Evolutionary conservation across 176 grass and related monocot genomes (phyloP).

Genomic region (Musa beccarii): DNA sequence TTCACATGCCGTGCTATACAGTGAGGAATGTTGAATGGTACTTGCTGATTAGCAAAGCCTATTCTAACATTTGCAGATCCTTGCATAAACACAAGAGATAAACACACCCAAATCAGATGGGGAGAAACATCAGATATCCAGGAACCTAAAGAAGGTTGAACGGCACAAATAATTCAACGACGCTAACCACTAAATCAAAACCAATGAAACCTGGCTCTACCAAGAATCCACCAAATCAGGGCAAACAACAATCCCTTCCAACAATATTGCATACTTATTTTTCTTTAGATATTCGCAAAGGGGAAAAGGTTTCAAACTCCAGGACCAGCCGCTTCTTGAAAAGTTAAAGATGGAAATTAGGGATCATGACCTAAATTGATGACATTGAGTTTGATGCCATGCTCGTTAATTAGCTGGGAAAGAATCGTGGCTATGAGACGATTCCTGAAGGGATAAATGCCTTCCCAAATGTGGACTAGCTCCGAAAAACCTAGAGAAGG

Average conservation of each 20-base stretch:
- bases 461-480: too few relatives aligned
- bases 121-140: neutral
- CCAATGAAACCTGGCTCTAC: neutral
- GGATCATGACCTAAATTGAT: slow-evolving; percentile 77
- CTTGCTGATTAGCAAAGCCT: slow-evolving; percentile 74
- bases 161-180: neutral
- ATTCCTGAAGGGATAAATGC: too few relatives aligned
- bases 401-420: slow-evolving; percentile 30
- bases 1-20: slow-evolving; percentile 57
- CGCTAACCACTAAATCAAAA: neutral
- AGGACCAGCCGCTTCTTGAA: neutral
- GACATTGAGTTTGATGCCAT: slow-evolving; percentile 68
- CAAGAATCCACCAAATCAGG: neutral
- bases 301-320: neutral
- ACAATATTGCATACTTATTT: neutral
- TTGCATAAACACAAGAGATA: slow-evolving; percentile 12
- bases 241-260: neutral
- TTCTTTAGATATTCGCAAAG: neutral
- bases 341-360: neutral
- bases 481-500: neutral
- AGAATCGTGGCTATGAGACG: neutral
- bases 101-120: slow-evolving; percentile 2
- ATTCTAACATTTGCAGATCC: slow-evolving; percentile 81
- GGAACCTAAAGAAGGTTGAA: neutral
- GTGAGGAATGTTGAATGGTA: slow-evolving; percentile 74